Percentiles rank a stretch among this genome's conserved stretches.
Conservation (phyloP, 2,329 filamentous ascomycete genomes). For the Alternaria angustiovoidea region DNA sequence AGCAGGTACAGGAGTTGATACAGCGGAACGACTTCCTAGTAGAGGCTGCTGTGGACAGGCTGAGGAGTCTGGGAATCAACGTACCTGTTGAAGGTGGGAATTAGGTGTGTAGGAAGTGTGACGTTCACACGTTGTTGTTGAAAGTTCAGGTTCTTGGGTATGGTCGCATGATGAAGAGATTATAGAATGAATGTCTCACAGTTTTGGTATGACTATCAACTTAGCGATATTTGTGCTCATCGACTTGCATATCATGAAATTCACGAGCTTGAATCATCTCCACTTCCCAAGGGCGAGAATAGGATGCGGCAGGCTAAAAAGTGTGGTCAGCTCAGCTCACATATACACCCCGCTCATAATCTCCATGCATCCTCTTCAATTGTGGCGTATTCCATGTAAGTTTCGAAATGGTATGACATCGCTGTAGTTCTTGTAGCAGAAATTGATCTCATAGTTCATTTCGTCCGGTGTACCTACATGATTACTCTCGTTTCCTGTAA, state of each 20-base stretch:
- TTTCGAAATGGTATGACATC: too few relatives aligned
- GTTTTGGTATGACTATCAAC: not conserved
- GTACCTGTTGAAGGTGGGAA: slow-evolving; percentile 24
- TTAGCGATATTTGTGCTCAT: not conserved
- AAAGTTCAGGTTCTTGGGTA: too few relatives aligned
- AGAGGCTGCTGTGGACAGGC: slow-evolving; percentile 41
- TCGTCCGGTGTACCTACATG: too few relatives aligned
- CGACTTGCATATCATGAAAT: not conserved
- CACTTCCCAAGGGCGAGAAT: not conserved
- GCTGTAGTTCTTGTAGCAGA: too few relatives aligned
- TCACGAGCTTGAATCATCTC: not conserved
- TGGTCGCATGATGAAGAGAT: not conserved
- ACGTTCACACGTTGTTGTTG: not conserved
- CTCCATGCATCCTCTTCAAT: too few relatives aligned
- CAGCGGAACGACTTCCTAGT: slow-evolving; percentile 45
- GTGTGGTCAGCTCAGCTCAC: not conserved
- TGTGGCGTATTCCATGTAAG: too few relatives aligned
- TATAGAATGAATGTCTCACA: not conserved
- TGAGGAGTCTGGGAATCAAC: slow-evolving; percentile 40
- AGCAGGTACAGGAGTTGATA: slow-evolving; percentile 44
- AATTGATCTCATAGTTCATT: too few relatives aligned
- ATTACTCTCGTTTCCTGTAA: too few relatives aligned
- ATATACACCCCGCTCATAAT: too few relatives aligned
- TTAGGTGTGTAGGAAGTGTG: not conserved
- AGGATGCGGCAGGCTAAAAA: not conserved